phyloP scores from a whole-genome alignment of 345 rosid species.

The Trapa incisa region DNA sequence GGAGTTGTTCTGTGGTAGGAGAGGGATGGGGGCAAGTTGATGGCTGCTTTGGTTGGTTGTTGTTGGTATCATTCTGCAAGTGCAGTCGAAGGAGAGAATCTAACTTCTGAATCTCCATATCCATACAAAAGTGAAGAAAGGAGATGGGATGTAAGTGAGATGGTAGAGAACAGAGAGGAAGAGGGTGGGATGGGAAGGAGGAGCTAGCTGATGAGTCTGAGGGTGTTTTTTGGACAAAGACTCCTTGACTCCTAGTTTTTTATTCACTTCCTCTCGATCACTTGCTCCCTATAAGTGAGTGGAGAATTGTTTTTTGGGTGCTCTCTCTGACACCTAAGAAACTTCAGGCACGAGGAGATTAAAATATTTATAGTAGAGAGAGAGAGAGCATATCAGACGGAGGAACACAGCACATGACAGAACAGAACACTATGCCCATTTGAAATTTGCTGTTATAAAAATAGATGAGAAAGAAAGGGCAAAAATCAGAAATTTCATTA shows the following conservation, averaged over 20 bases:
- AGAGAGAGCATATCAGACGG: background rate
- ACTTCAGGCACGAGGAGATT: conserved; percentile 32
- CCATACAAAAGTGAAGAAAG: conserved; percentile 34
- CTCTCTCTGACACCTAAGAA: conserved; percentile 27
- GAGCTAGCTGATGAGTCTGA: background rate
- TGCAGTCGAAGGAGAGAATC: conserved; percentile 29
- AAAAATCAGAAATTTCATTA: no score
- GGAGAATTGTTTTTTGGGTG: conserved; percentile 10
- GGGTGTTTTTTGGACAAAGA: background rate
- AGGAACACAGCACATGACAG: background rate
- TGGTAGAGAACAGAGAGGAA: conserved; percentile 6
- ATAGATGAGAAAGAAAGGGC: no score
- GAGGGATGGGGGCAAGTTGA: conserved; percentile 6
- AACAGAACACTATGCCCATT: no score
- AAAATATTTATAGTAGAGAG: conserved; percentile 13
- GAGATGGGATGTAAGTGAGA: conserved; percentile 1
- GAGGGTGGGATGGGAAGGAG: background rate
- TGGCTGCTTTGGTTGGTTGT: conserved; percentile 3
- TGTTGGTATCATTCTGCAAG: conserved; percentile 9
- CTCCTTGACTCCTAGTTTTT: background rate
- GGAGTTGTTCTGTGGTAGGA: conserved; percentile 35
- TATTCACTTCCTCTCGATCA: conserved; percentile 4
- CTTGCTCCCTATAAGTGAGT: conserved; percentile 5
- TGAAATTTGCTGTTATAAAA: no score
- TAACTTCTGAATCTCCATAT: conserved; percentile 14